A percentile compares a stretch with the other conserved stretches of the same genome.
Evolutionary conservation across 2,329 filamentous ascomycete genomes (phyloP).

Genomic region (Didymella exigua): DNA sequence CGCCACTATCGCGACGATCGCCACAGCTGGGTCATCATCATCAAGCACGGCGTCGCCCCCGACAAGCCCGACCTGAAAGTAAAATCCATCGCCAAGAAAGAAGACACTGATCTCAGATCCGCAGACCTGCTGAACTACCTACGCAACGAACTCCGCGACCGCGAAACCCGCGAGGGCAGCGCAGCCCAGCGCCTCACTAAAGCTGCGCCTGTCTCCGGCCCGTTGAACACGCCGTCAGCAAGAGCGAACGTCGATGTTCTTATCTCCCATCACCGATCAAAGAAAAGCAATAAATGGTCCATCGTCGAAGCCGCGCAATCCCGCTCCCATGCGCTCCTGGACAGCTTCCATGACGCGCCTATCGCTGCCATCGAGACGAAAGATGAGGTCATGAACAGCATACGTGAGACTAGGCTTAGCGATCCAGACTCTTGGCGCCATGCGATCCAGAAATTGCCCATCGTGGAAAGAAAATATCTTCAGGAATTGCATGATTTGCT

Average conservation of each 20-base stretch:
- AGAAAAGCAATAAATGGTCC: conserved; percentile 86
- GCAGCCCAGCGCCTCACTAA: conserved; percentile 44
- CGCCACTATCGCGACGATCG: conserved; percentile 76
- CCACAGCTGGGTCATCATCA: conserved; percentile 86
- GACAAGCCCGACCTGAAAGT: conserved; percentile 71
- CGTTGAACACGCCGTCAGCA: conserved; percentile 21
- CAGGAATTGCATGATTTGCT: conserved; percentile 82
- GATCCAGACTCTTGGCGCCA: conserved; percentile 84
- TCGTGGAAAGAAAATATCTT: conserved; percentile 80
- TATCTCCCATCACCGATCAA: conserved; percentile 79
- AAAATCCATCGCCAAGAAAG: conserved; percentile 76
- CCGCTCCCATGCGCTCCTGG: conserved; percentile 65
- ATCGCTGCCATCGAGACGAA: conserved; percentile 88
- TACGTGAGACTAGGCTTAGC: conserved; percentile 74
- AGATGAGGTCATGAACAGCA: conserved; percentile 78
- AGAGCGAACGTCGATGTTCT: conserved; percentile 78
- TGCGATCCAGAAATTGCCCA: conserved; percentile 77
- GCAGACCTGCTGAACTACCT: conserved; percentile 80
- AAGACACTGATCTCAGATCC: conserved; percentile 74
- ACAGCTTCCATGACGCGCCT: conserved; percentile 75
- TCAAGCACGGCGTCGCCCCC: conserved; percentile 72
- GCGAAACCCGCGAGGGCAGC: conserved; percentile 66
- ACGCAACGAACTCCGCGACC: conserved; percentile 78
- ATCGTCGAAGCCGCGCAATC: conserved; percentile 79
- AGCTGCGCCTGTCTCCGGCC: conserved; percentile 27